Evolutionary conservation across 306 rosid genomes (phyloP).

Genomic region (Arachis stenosperma): DNA sequence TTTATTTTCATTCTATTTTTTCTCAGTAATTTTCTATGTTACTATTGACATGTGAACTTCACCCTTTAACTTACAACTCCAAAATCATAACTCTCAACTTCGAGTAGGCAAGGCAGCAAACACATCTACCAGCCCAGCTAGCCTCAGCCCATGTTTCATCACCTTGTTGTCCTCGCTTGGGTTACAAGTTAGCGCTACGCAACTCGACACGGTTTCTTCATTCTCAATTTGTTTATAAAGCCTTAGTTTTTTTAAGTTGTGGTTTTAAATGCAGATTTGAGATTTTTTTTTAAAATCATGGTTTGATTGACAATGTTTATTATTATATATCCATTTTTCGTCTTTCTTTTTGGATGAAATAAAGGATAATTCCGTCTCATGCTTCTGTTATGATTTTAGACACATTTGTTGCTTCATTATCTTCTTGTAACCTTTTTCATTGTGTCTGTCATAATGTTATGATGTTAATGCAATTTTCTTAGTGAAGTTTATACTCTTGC

Average conservation of each 20-base stretch:
- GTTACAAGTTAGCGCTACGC: not conserved
- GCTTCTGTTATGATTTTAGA: too few species aligned
- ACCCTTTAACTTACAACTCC: not conserved
- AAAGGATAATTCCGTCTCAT: not conserved
- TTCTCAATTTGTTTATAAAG: not conserved
- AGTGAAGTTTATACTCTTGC: too few species aligned
- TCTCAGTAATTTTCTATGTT: not conserved
- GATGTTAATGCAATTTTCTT: too few species aligned
- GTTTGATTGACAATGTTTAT: too few species aligned
- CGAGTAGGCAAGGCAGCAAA: not conserved
- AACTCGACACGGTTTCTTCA: not conserved
- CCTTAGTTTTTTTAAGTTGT: not conserved
- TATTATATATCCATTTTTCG: not conserved
- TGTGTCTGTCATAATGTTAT: too few species aligned
- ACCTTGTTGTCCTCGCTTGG: not conserved
- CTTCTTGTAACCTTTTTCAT: too few species aligned
- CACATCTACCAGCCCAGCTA: not conserved
- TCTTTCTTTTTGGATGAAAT: not conserved
- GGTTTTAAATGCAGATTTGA: not conserved
- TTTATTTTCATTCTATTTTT: too few species aligned
- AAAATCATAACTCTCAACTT: slow-evolving; percentile 1
- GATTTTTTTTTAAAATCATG: not conserved
- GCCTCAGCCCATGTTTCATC: not conserved
- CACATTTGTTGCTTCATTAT: too few species aligned
- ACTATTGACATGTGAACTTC: not conserved